phyloP scores from a whole-genome alignment of 106 monocot genomes.

The Dioscorea dumetorum region DNA sequence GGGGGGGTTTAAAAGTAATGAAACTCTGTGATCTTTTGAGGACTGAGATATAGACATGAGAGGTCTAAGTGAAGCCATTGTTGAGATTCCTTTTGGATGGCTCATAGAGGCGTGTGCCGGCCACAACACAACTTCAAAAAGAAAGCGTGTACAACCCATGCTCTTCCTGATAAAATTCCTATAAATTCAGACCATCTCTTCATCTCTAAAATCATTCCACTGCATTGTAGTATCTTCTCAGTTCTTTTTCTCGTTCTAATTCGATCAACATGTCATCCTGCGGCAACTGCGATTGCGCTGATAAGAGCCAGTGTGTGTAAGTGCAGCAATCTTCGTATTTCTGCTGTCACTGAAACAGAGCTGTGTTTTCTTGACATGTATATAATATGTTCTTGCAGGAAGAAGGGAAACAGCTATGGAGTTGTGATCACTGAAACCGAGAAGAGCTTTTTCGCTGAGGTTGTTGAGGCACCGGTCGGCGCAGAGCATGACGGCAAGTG shows the following conservation, averaged over 20 bases:
- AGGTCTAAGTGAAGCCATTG: neutral
- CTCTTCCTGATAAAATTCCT: neutral
- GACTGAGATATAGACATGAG: neutral
- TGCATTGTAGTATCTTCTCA: neutral
- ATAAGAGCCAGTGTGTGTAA: conserved; percentile 79
- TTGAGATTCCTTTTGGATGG: conserved; percentile 7
- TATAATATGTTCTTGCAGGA: conserved; percentile 36
- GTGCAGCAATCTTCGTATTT: conserved; percentile 1
- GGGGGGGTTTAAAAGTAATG: too few species aligned
- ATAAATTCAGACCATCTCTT: conserved; percentile 11
- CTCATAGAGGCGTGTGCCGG: conserved; percentile 5
- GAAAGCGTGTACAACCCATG: neutral
- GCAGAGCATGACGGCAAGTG: conserved; percentile 8
- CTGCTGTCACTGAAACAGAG: neutral
- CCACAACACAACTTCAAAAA: neutral
- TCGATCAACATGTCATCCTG: conserved; percentile 56
- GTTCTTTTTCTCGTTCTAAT: neutral
- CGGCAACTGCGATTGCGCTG: conserved; percentile 79
- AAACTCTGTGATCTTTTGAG: neutral
- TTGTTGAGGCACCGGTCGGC: neutral
- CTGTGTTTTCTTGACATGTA: neutral
- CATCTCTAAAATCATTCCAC: neutral
- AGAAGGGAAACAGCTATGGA: conserved; percentile 81
- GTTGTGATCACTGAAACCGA: conserved; percentile 41
- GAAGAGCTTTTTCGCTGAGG: conserved; percentile 25